Base-by-base conservation (phyloP, 768 basidiomycete genomes). In the Trametes maxima region DNA sequence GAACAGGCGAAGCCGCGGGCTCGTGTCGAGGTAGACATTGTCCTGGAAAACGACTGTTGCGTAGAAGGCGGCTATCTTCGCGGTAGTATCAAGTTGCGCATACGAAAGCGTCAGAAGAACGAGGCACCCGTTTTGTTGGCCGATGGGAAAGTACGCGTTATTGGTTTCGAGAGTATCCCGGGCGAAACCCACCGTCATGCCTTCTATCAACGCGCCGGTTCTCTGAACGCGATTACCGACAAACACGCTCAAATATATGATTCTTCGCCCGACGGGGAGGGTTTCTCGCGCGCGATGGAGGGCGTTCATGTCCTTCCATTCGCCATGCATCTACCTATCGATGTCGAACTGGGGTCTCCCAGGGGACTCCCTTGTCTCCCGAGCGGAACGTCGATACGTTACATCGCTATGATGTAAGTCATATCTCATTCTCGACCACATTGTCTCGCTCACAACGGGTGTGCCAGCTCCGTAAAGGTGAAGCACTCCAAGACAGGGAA, bases 131-230 rank as follows among this genome's bases (percentile, higher is more conserved):
- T 93, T 3, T 76, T 85, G 65, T 73, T 96, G 14, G 86, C 86
- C 40, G 85, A 81, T 39, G 91, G 86, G 4, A 95, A 94, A 76
- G 73, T 95, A 35, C 80, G 93, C 59, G 79, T 95, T 21, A 81
- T 95, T 54, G 94, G 95, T 4, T 94, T 94, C 70, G 95, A 96
- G 76, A 86, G 84, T 44, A 79, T 85, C 44, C 77, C 82, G 0
- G 76, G 80, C 47, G 77, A 82, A 56, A 78, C 81, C 24, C 78
- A 82, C n/a, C 79, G 88, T 16, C 85, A 90, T 70, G 86, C 88
- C 13, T 96, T 97, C 74, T 95, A 90, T 70, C 92, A 94, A 66
- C 83, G 82, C 70, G 85, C 88, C 7, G 76, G 80, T 10, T 73
- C 78, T 24, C 75, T 92, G 14, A 76, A 84, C 5, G 74, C 76